Percentiles rank a stretch among this genome's conserved stretches.
Conservation (phyloP, 2,329 filamentous ascomycete species). For the Penicillium hordei region DNA sequence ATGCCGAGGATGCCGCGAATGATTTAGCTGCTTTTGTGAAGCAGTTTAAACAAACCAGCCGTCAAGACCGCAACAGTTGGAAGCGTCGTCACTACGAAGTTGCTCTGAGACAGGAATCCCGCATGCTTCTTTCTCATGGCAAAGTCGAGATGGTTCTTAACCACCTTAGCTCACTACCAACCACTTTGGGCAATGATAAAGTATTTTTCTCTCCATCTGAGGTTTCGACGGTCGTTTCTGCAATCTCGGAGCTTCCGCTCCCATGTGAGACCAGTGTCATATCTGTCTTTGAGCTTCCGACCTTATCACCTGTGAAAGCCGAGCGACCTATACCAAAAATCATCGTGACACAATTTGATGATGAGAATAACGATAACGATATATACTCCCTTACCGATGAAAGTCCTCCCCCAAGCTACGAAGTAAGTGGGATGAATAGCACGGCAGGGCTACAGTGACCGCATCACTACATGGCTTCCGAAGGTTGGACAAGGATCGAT, state of each 20-base stretch:
- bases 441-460: background rate
- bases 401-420: slow-evolving; percentile 3
- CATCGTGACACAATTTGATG: slow-evolving; percentile 5
- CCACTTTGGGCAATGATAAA: background rate
- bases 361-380: background rate
- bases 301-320: background rate
- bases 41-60: slow-evolving; percentile 14
- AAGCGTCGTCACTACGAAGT: slow-evolving; percentile 15
- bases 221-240: background rate
- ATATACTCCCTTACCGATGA: background rate
- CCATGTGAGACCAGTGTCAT: background rate
- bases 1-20: slow-evolving; percentile 35
- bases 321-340: slow-evolving; percentile 5
- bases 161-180: slow-evolving; percentile 12
- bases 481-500: background rate
- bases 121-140: slow-evolving; percentile 19
- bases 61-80: slow-evolving; percentile 23
- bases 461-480: background rate
- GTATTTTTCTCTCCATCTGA: background rate
- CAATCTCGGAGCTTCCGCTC: background rate
- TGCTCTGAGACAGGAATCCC: slow-evolving; percentile 16
- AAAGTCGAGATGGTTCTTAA: slow-evolving; percentile 22
- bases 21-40: slow-evolving; percentile 30
- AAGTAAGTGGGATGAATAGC: background rate
- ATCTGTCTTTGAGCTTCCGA: background rate